Percentiles rank a stretch among this genome's conserved stretches.
phyloP scores from a whole-genome alignment of 139 green algal species.

The Ettlia oleoabundans region DNA sequence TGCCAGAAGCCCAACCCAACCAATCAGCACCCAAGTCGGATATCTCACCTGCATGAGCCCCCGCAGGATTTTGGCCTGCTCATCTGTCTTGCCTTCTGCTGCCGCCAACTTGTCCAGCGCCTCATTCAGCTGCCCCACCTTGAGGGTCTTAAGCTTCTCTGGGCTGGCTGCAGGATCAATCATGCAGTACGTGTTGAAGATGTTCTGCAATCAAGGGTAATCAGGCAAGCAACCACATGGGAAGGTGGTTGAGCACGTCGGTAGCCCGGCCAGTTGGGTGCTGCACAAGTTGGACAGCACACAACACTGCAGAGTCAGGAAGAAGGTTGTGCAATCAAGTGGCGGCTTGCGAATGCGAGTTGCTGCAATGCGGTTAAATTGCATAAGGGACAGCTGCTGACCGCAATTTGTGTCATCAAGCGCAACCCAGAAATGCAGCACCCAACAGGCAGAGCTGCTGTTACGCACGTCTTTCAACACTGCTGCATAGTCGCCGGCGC shows the following conservation, averaged over 20 bases:
- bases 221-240: too few relatives aligned
- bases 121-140: constrained; percentile 62
- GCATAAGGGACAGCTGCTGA: neutral
- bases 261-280: too few relatives aligned
- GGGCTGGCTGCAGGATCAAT: constrained; percentile 9
- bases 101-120: constrained; percentile 62
- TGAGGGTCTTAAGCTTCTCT: constrained; percentile 33
- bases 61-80: constrained; percentile 28
- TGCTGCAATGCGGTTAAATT: neutral
- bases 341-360: neutral
- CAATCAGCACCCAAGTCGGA: neutral
- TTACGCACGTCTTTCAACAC: constrained; percentile 20
- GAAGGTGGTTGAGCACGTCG: too few relatives aligned
- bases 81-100: constrained; percentile 24
- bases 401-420: neutral
- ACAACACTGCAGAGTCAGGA: neutral
- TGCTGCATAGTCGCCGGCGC: constrained; percentile 8
- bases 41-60: constrained; percentile 1
- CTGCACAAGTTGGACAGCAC: neutral
- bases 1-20: neutral
- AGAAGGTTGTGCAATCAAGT: too few relatives aligned
- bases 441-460: neutral
- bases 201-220: too few relatives aligned
- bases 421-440: neutral
- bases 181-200: constrained; percentile 52